A percentile compares a stretch with the other conserved stretches of the same genome.
Evolutionary conservation across 2,329 filamentous ascomycete species (phyloP).

Genomic region (Aphanoascus verrucosus): DNA sequence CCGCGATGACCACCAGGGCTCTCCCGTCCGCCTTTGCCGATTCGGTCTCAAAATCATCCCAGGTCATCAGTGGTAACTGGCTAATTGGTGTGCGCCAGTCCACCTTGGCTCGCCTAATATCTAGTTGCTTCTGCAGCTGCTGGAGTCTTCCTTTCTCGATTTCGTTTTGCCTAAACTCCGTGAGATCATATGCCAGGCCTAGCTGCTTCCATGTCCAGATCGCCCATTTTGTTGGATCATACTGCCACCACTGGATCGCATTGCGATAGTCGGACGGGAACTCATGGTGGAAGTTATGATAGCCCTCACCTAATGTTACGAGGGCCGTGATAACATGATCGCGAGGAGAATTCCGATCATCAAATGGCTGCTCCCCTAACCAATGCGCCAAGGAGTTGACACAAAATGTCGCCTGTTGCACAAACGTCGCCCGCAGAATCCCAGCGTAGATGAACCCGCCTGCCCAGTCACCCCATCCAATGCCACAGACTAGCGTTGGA

Average conservation of each 20-base stretch:
- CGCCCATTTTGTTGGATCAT: conserved; percentile 83
- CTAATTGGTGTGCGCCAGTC: conserved; percentile 82
- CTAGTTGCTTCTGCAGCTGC: conserved; percentile 85
- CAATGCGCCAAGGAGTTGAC: conserved; percentile 86
- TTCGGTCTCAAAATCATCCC: conserved; percentile 75
- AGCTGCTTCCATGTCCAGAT: conserved; percentile 79
- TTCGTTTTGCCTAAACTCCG: conserved; percentile 84
- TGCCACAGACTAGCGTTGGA: conserved; percentile 62
- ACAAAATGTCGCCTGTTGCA: conserved; percentile 87
- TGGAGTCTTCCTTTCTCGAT: conserved; percentile 86
- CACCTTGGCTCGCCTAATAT: conserved; percentile 69
- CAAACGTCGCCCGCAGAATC: conserved; percentile 77
- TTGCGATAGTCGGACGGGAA: conserved; percentile 91
- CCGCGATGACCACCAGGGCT: conserved; percentile 64
- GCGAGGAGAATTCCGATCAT: conserved; percentile 82
- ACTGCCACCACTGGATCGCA: conserved; percentile 82
- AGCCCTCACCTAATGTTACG: conserved; percentile 76
- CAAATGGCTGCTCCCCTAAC: conserved; percentile 85
- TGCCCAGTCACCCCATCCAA: conserved; percentile 69
- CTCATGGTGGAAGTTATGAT: conserved; percentile 94
- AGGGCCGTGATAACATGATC: conserved; percentile 79
- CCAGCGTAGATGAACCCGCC: conserved; percentile 78
- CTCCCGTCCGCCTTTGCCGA: conserved; percentile 68
- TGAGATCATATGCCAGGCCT: conserved; percentile 74
- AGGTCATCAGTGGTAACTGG: conserved; percentile 73